Evolutionary conservation across 2,329 filamentous ascomycete species (phyloP).

Genomic region (Nemania sp.): DNA sequence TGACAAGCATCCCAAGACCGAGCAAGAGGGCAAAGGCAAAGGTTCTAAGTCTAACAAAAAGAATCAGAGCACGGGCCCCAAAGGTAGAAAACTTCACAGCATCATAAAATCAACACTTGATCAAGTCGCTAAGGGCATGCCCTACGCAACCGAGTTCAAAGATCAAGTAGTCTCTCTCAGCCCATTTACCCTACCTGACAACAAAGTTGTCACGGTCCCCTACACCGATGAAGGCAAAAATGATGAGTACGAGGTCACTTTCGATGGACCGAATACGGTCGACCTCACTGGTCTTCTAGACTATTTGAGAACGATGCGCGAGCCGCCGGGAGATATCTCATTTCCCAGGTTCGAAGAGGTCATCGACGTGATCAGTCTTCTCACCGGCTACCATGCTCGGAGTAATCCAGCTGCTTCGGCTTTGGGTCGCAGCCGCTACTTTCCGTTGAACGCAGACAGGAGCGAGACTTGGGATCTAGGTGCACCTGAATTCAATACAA

Average conservation of each 20-base stretch:
- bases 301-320: conserved; percentile 60
- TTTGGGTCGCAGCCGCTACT: conserved; percentile 63
- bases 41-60: background rate
- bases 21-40: conserved; percentile 17
- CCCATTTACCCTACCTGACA: conserved; percentile 54
- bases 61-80: conserved; percentile 54
- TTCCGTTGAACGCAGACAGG: conserved; percentile 54
- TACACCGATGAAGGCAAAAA: conserved; percentile 53
- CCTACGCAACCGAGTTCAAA: conserved; percentile 64
- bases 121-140: conserved; percentile 50
- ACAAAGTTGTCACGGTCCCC: conserved; percentile 52
- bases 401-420: conserved; percentile 53
- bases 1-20: conserved; percentile 5
- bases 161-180: conserved; percentile 58
- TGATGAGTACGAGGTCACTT: conserved; percentile 56
- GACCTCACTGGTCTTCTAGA: conserved; percentile 56
- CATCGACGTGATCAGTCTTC: conserved; percentile 65
- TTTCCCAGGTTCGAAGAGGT: conserved; percentile 64
- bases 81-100: conserved; percentile 58
- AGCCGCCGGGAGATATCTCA: conserved; percentile 51
- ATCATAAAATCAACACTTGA: conserved; percentile 57
- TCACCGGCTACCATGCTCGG: conserved; percentile 61
- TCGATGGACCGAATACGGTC: conserved; percentile 56
- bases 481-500: conserved; percentile 51
- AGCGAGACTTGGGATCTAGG: conserved; percentile 48